A percentile compares a stretch with the other conserved stretches of the same genome.
Evolutionary conservation across 306 rosid species (phyloP).

Genomic region (Prunus mira): DNA sequence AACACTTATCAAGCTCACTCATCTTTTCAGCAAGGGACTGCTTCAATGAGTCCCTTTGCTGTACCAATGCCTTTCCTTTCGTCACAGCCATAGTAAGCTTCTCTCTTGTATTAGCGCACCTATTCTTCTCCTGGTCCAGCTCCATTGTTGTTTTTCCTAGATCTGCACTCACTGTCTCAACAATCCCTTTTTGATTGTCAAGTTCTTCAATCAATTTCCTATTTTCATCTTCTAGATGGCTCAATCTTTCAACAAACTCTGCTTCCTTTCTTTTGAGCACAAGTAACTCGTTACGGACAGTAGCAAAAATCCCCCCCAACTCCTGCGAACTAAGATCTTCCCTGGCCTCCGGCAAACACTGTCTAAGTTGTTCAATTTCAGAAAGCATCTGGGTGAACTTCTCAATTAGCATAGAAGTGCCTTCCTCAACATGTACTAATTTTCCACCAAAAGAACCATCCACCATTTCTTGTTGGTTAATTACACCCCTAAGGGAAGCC

Average conservation of each 20-base stretch:
- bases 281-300: conserved; percentile 54
- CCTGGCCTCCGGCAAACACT: conserved; percentile 46
- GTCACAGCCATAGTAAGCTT: conserved; percentile 94
- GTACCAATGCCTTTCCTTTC: conserved; percentile 95
- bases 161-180: conserved; percentile 50
- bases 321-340: conserved; percentile 41
- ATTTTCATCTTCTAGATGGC: conserved; percentile 61
- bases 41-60: conserved; percentile 81
- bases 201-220: conserved; percentile 57
- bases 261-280: conserved; percentile 65
- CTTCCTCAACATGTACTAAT: conserved; percentile 49
- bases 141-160: conserved; percentile 56
- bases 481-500: conserved; percentile 49
- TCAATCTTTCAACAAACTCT: conserved; percentile 45
- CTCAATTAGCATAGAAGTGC: conserved; percentile 46
- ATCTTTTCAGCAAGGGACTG: conserved; percentile 60
- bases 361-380: conserved; percentile 62
- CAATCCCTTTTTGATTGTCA: conserved; percentile 46
- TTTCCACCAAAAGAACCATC: conserved; percentile 57
- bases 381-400: conserved; percentile 53
- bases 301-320: conserved; percentile 38
- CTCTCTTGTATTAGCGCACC: conserved; percentile 69
- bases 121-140: conserved; percentile 80
- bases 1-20: conserved; percentile 65
- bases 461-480: conserved; percentile 44